Percentiles rank a stretch among this genome's conserved stretches.
These are phyloP conservation scores for Cyberlindnera xylosilytica DNA, from an alignment of 805 yeast species.

Conservation along the genomic window DNA sequence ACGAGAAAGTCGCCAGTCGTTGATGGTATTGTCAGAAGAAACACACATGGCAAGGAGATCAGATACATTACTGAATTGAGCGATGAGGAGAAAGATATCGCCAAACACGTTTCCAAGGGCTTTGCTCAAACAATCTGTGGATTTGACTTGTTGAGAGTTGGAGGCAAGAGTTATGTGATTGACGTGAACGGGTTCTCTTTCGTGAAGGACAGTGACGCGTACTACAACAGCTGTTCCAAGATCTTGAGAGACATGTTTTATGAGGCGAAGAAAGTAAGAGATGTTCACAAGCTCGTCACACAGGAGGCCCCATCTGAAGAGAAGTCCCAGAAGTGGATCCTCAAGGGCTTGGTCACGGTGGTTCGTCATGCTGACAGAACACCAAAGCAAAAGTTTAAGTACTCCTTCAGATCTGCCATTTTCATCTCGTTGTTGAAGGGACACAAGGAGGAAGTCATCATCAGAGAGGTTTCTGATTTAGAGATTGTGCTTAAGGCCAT, in stretches of 20 bases:
- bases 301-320: constrained; percentile 36
- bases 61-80: constrained; percentile 82
- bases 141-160: constrained; percentile 86
- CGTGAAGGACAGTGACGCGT: constrained; percentile 85
- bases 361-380: constrained; percentile 98
- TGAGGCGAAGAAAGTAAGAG: constrained; percentile 52
- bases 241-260: constrained; percentile 74
- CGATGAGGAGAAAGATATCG: constrained; percentile 75
- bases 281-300: constrained; percentile 35
- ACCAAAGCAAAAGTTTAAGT: constrained; percentile 96
- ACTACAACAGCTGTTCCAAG: constrained; percentile 79
- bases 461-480: constrained; percentile 83
- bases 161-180: constrained; percentile 86
- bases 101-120: constrained; percentile 65
- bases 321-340: constrained; percentile 83
- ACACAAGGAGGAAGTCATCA: constrained; percentile 93
- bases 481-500: constrained; percentile 84
- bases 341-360: constrained; percentile 88
- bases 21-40: constrained; percentile 97
- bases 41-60: constrained; percentile 96
- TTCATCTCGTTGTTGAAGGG: constrained; percentile 88
- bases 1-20: constrained; percentile 98
- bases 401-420: constrained; percentile 84
- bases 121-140: constrained; percentile 97
- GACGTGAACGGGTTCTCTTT: constrained; percentile 98